A percentile compares a stretch with the other conserved stretches of the same genome.
phyloP scores from a whole-genome alignment of 257 asterid genomes.

The Jaltomata sinuosa region DNA sequence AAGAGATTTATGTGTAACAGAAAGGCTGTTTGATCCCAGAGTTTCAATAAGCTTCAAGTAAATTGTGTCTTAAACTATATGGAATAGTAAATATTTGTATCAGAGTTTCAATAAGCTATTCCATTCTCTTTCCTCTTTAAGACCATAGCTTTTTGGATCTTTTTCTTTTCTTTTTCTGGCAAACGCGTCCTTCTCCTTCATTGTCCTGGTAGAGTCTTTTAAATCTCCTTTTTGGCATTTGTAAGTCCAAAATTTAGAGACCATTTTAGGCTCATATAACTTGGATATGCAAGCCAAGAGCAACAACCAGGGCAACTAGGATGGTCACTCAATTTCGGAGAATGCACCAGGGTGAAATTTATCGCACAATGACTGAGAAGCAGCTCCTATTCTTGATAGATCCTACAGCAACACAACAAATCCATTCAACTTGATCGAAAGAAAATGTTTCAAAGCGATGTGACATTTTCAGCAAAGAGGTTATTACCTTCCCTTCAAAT shows the following conservation, averaged over 20 bases:
- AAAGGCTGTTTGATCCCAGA: not conserved
- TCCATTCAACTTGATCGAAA: not conserved
- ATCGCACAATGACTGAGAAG: conserved; percentile 41
- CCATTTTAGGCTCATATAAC: not conserved
- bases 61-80: not conserved
- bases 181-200: not conserved
- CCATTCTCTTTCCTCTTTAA: not conserved
- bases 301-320: not conserved
- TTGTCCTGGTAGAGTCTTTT: not conserved
- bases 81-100: not conserved
- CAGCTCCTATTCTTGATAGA: conserved; percentile 39
- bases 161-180: not conserved
- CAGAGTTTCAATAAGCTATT: not conserved
- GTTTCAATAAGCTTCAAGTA: not conserved
- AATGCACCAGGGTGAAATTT: conserved; percentile 37
- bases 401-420: conserved; percentile 40
- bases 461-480: not conserved
- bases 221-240: not conserved
- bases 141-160: not conserved
- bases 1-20: not conserved
- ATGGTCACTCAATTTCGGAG: conserved; percentile 26
- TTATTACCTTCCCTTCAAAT: conserved; percentile 57
- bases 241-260: not conserved
- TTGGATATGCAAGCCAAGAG: not conserved
- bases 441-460: not conserved